Base-by-base conservation (phyloP, 108 stramenopile species). In the Chaetoceros muelleri region DNA sequence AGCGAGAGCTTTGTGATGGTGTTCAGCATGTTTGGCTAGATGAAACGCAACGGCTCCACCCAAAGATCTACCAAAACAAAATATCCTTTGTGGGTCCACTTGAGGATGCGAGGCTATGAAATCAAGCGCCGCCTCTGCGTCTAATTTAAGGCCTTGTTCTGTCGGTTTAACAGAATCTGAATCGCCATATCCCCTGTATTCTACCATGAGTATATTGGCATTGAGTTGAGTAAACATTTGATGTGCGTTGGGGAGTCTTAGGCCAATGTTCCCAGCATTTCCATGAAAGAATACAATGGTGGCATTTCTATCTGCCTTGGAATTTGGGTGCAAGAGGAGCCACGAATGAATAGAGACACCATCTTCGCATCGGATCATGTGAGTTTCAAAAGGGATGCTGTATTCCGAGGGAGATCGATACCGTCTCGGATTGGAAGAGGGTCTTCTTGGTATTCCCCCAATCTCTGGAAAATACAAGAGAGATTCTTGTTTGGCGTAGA, bases 251-350 rank as follows among this genome's bases (percentile, higher is more conserved):
- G 90, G 90, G 24, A 99, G 61, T 16, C 98, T 68, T 40, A 97
- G 59, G 17, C 95, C 98, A 48, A 99, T 95, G 72, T 97, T 96
- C 19, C 95, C 98, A 2, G 98, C 98, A 74, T 99, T 99, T 2
- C 95, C 98, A 64, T 99, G 98, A 56, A 97, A 95, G 61, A 95
- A 99, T 0, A 99, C 59, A 17, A 97, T 55, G 3, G 95, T 96
- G 3, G 94, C 94, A 2, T 64, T 34, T 27, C 67, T 58, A 8
- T 55, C 52, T 31, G 53, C 29, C n/a, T 20, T 29, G n/a, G 66
- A 40, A 27, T 64, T 52, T 20, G 79, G 67, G 44, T 88, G 80
- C n/a, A 85, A 55, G 23, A 95, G 52, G 28, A 94, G 60, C 94
- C 94, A 95, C 17, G 87, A 74, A 72, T 93, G 94, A 53, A 95